Percentiles rank a stretch among this genome's conserved stretches.
These are phyloP conservation scores for Pestalotiopsis sp. DNA, from an alignment of 2,329 filamentous ascomycete genomes.

Conservation along the genomic window DNA sequence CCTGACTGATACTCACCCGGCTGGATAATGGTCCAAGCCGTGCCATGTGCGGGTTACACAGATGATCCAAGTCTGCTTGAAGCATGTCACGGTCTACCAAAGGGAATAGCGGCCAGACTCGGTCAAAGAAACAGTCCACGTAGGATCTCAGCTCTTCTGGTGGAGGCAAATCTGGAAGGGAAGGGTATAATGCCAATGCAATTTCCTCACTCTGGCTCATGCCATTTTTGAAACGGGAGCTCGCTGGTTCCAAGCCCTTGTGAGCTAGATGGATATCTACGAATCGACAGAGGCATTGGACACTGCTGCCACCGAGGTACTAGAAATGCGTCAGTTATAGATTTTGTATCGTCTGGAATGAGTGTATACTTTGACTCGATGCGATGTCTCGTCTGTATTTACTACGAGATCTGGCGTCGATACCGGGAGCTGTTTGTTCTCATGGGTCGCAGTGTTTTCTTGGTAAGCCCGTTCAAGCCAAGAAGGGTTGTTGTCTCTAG, in stretches of 20 bases:
- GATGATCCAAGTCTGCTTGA: slow-evolving; percentile 15
- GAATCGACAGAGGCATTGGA: slow-evolving; percentile 27
- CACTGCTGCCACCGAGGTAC: slow-evolving; percentile 20
- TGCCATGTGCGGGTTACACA: slow-evolving; percentile 7
- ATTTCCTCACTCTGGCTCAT: slow-evolving; percentile 28
- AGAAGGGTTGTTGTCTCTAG: slow-evolving; percentile 14
- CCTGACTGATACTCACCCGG: slow-evolving; percentile 1
- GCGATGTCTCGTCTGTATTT: slow-evolving; percentile 25
- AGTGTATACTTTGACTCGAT: slow-evolving; percentile 18
- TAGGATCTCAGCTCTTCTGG: slow-evolving; percentile 12
- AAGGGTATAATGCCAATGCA: slow-evolving; percentile 18
- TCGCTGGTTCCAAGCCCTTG: slow-evolving; percentile 21
- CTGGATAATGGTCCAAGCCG: not conserved
- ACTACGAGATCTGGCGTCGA: slow-evolving; percentile 24
- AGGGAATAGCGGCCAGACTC: slow-evolving; percentile 25
- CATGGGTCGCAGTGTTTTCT: not conserved
- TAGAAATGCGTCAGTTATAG: not conserved
- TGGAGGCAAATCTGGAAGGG: slow-evolving; percentile 19
- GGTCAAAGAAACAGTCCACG: slow-evolving; percentile 21
- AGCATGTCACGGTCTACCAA: slow-evolving; percentile 20
- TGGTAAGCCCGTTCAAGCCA: not conserved
- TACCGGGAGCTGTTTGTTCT: not conserved
- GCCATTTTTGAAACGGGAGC: slow-evolving; percentile 24
- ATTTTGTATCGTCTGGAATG: not conserved
- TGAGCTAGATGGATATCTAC: slow-evolving; percentile 25